A percentile compares a stretch with the other conserved stretches of the same genome.
phyloP scores from a whole-genome alignment of 495 filamentous ascomycete species.

The Parmelia sp. region DNA sequence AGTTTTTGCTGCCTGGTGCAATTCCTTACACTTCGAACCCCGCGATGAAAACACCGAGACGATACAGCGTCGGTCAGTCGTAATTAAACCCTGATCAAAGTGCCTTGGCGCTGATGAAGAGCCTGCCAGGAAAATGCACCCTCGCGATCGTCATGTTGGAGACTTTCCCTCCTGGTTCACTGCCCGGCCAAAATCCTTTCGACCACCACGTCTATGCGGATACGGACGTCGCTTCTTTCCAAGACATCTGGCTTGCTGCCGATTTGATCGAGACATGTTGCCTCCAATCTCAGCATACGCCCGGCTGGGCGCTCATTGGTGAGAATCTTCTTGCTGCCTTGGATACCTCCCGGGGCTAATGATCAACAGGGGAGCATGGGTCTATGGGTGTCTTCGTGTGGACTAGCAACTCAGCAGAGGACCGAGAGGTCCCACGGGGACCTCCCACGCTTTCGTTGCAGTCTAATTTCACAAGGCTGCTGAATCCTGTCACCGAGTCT shows the following conservation, averaged over 20 bases:
- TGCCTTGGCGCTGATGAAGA: neutral
- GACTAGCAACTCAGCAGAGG: neutral
- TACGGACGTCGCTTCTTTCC: slow-evolving; percentile 10
- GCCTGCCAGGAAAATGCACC: slow-evolving; percentile 12
- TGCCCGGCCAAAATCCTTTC: slow-evolving; percentile 4
- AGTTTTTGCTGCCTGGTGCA: slow-evolving; percentile 10
- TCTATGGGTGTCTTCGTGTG: slow-evolving; percentile 14
- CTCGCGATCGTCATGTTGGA: slow-evolving; percentile 17
- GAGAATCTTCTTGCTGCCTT: neutral
- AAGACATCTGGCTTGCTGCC: slow-evolving; percentile 10
- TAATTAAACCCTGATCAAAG: too few relatives aligned
- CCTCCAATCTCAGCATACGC: neutral
- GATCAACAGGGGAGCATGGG: neutral
- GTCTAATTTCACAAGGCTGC: neutral
- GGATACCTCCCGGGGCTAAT: neutral
- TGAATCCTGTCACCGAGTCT: neutral
- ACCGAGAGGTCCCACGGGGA: slow-evolving; percentile 1
- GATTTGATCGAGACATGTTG: slow-evolving; percentile 8
- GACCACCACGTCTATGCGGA: neutral
- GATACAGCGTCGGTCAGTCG: slow-evolving; percentile 12
- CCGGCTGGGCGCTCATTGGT: slow-evolving; percentile 13
- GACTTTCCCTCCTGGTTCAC: neutral
- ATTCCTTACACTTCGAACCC: slow-evolving; percentile 1
- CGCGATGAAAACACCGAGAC: slow-evolving; percentile 9
- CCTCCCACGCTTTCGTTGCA: neutral